phyloP scores from a whole-genome alignment of 2,329 filamentous ascomycete species.

The Colletotrichum salicis region DNA sequence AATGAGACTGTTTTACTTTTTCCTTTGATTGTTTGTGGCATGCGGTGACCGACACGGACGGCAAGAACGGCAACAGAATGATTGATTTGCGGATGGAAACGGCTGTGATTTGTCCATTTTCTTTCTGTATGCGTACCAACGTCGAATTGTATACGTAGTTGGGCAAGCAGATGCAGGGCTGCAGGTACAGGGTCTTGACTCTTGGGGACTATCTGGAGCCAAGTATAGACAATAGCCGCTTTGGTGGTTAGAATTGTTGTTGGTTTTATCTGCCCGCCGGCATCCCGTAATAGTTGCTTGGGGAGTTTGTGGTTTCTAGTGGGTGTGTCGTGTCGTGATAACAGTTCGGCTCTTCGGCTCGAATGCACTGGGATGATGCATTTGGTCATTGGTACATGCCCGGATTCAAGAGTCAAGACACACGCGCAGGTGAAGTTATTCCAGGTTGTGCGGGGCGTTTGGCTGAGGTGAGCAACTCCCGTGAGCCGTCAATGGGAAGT shows the following conservation, averaged over 20 bases:
- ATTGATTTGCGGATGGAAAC: constrained; percentile 22
- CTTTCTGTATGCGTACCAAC: not conserved
- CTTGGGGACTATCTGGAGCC: not conserved
- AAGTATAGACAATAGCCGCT: constrained; percentile 14
- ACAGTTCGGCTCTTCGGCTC: not conserved
- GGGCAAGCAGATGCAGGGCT: not conserved
- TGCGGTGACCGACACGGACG: constrained; percentile 18
- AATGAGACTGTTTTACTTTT: not conserved
- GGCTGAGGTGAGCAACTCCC: not conserved
- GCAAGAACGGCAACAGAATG: constrained; percentile 23
- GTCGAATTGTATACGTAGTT: not conserved
- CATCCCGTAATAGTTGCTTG: not conserved
- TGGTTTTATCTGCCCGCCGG: not conserved
- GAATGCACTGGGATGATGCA: not conserved
- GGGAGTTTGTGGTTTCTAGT: not conserved
- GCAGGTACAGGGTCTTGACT: not conserved
- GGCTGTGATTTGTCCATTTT: not conserved
- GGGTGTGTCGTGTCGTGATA: not conserved
- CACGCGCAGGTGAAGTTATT: not conserved
- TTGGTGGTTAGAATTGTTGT: constrained; percentile 10
- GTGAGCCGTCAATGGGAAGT: not conserved
- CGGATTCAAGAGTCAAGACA: not conserved
- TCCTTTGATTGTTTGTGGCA: constrained; percentile 3
- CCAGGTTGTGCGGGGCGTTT: not conserved
- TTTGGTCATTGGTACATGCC: not conserved